Evolutionary conservation across 768 basidiomycete species (phyloP).

Genomic region (Paxillus ammoniavirescens): DNA sequence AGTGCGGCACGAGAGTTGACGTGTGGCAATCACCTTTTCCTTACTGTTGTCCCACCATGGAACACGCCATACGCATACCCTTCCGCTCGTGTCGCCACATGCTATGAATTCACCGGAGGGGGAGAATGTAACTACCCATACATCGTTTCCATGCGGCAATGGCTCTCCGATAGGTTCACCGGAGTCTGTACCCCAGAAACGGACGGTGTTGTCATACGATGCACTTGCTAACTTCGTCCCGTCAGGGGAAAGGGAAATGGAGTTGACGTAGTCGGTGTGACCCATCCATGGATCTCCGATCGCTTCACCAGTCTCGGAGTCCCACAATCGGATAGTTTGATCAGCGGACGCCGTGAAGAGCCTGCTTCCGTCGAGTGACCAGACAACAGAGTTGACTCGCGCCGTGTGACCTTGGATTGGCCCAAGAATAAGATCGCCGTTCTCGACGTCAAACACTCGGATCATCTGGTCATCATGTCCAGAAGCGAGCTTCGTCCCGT

Average conservation of each 20-base stretch:
- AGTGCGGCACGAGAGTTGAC: background rate
- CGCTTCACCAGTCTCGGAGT: background rate
- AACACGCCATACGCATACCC: background rate
- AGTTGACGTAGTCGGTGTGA: constrained; percentile 1
- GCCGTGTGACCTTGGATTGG: background rate
- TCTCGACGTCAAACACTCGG: background rate
- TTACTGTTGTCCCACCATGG: background rate
- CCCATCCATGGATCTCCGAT: constrained; percentile 10
- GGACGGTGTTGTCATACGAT: background rate
- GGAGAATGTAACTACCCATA: background rate
- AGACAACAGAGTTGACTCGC: constrained; percentile 3
- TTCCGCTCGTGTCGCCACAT: background rate
- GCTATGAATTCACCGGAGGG: background rate
- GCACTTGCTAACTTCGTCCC: constrained; percentile 3
- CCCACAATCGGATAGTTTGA: constrained; percentile 9
- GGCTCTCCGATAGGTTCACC: background rate
- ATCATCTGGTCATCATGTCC: background rate
- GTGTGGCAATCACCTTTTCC: background rate
- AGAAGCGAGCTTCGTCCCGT: too few species aligned
- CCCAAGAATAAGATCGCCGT: background rate
- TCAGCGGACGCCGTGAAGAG: background rate
- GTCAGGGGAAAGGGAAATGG: background rate
- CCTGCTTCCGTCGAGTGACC: constrained; percentile 12
- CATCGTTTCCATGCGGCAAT: background rate
- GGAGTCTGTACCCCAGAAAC: background rate